phyloP scores from a whole-genome alignment of 139 green algal species.

The Mesotaenium endlicherianum region DNA sequence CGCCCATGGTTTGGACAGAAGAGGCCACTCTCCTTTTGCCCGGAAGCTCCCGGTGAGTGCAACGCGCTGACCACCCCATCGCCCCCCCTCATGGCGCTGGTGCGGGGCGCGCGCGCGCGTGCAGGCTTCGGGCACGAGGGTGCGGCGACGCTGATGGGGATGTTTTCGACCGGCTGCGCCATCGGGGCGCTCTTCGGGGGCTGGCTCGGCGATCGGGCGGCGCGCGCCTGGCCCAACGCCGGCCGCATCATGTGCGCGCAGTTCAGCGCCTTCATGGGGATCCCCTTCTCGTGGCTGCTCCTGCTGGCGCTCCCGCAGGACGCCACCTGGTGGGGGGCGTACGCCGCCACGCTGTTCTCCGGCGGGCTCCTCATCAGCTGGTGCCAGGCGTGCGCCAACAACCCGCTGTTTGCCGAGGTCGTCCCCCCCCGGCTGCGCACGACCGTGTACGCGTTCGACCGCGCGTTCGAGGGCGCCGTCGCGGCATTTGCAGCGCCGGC shows the following conservation, averaged over 20 bases:
- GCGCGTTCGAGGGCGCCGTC: constrained; percentile 47
- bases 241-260: constrained; percentile 50
- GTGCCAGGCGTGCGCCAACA: constrained; percentile 41
- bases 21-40: no score
- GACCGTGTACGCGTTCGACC: constrained; percentile 49
- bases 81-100: no score
- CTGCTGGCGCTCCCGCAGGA: constrained; percentile 20
- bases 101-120: no score
- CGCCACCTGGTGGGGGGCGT: background rate
- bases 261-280: constrained; percentile 30
- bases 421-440: constrained; percentile 28
- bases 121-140: constrained; percentile 34
- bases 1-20: no score
- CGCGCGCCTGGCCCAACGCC: background rate
- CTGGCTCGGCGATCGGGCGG: constrained; percentile 47
- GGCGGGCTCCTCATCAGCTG: constrained; percentile 48
- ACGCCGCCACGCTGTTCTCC: constrained; percentile 10
- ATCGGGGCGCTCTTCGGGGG: constrained; percentile 38
- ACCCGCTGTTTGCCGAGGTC: constrained; percentile 47
- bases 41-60: no score
- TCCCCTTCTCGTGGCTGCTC: constrained; percentile 44
- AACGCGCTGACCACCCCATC: no score
- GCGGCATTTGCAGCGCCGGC: constrained; percentile 39
- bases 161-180: constrained; percentile 30
- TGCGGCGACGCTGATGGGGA: constrained; percentile 13